Conservation (phyloP, 176 grass and related monocot species). For the Pontederia paniculata region DNA sequence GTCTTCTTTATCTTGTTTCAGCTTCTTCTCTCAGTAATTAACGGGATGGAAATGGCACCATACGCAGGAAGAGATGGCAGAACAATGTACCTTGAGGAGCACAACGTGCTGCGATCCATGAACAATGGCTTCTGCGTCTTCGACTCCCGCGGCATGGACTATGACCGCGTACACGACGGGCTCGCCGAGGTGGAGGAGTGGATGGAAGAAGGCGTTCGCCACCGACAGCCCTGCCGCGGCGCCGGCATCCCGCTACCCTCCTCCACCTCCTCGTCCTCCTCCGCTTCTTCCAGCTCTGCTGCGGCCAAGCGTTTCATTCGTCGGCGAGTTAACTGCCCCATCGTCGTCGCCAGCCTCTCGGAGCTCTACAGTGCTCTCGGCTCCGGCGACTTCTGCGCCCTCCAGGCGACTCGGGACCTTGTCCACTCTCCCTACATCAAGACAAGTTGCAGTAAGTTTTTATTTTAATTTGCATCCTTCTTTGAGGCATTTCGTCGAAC, state of each 20-base stretch:
- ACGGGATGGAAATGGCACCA: not conserved
- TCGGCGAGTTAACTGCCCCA: slow-evolving; percentile 17
- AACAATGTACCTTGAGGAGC: slow-evolving; percentile 23
- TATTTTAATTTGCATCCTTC: not conserved
- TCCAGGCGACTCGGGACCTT: slow-evolving; percentile 18
- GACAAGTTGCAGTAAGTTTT: slow-evolving; percentile 2
- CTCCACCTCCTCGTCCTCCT: not conserved
- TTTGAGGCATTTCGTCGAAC: not conserved
- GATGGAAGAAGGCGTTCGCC: slow-evolving; percentile 19
- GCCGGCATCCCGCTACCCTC: not conserved
- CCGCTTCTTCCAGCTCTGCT: not conserved
- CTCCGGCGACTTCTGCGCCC: slow-evolving; percentile 12
- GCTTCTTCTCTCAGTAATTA: too few relatives aligned
- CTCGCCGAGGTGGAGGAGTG: slow-evolving; percentile 18
- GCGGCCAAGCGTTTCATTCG: slow-evolving; percentile 17
- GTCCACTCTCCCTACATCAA: slow-evolving; percentile 8
- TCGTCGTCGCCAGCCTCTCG: slow-evolving; percentile 18
- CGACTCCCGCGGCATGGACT: slow-evolving; percentile 17
- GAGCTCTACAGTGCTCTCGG: slow-evolving; percentile 11
- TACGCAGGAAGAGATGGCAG: slow-evolving; percentile 14
- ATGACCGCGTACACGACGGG: slow-evolving; percentile 6
- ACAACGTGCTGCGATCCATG: slow-evolving; percentile 22
- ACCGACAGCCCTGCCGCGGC: slow-evolving; percentile 20
- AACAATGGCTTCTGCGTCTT: slow-evolving; percentile 28
- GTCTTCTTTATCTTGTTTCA: not conserved